Conservation (phyloP, 257 asterid species). For the Schizonepeta tenuifolia region DNA sequence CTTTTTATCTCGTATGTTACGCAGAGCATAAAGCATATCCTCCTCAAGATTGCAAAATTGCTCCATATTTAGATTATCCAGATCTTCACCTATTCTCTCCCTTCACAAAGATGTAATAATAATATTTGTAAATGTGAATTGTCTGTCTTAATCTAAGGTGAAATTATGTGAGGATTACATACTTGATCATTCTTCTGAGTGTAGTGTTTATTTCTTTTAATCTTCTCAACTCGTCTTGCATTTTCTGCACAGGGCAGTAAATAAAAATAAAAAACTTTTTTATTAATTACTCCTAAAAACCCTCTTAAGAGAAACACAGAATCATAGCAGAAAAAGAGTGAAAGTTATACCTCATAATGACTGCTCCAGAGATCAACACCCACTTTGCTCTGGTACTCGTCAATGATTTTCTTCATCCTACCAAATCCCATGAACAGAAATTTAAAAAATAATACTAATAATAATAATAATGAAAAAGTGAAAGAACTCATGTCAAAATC, state of each 20-base stretch:
- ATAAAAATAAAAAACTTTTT: background rate
- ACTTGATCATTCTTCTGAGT: slow-evolving; percentile 55
- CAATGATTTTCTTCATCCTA: slow-evolving; percentile 54
- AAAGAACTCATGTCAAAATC: background rate
- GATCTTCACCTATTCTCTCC: slow-evolving; percentile 21
- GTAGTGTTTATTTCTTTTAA: slow-evolving; percentile 46
- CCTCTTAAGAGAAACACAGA: background rate
- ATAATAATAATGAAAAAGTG: background rate
- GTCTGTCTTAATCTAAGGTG: background rate
- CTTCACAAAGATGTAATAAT: background rate
- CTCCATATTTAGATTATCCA: slow-evolving; percentile 25
- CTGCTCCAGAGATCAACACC: slow-evolving; percentile 66
- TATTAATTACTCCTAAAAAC: slow-evolving; percentile 10
- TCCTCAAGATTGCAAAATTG: slow-evolving; percentile 31
- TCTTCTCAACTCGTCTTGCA: slow-evolving; percentile 56
- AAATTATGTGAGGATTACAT: background rate
- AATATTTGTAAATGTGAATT: background rate
- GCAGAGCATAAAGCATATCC: background rate
- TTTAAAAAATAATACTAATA: background rate
- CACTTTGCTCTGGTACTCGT: slow-evolving; percentile 51
- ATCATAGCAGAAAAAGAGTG: background rate
- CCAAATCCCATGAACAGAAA: slow-evolving; percentile 2
- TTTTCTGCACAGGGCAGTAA: slow-evolving; percentile 39
- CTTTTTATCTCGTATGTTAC: background rate
- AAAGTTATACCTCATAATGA: slow-evolving; percentile 50